Conservation (phyloP, 345 rosid genomes). For the Lumnitzera littorea region DNA sequence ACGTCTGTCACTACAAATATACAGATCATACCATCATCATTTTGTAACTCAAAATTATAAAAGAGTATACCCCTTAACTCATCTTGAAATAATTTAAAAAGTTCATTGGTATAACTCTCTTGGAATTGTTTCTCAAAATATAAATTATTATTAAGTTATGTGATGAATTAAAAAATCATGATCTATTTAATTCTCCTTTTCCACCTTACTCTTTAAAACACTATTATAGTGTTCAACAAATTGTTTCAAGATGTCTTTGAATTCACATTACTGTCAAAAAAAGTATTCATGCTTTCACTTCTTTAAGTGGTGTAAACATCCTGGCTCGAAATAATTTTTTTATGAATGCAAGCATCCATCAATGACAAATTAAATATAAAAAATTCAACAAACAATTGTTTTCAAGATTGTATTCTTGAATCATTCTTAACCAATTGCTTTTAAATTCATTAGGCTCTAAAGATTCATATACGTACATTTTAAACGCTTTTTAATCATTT, state of each 20-base stretch:
- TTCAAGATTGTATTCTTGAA: constrained; percentile 25
- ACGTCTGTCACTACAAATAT: constrained; percentile 33
- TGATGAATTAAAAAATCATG: constrained; percentile 32
- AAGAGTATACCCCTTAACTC: constrained; percentile 44
- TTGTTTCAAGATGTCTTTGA: constrained; percentile 36
- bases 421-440: constrained; percentile 38
- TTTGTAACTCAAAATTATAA: constrained; percentile 26
- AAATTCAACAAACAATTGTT: constrained; percentile 37
- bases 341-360: constrained; percentile 38
- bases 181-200: constrained; percentile 40
- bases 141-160: constrained; percentile 22
- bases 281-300: constrained; percentile 22
- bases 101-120: constrained; percentile 41
- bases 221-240: constrained; percentile 35
- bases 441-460: constrained; percentile 42
- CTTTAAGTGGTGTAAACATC: constrained; percentile 26
- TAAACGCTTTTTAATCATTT: constrained; percentile 24
- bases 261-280: constrained; percentile 28
- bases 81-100: constrained; percentile 27
- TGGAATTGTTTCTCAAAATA: constrained; percentile 41
- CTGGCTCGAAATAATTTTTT: constrained; percentile 42
- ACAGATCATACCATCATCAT: constrained; percentile 14
- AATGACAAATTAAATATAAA: constrained; percentile 33
- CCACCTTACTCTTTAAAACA: constrained; percentile 25
- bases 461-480: constrained; percentile 17